Evolutionary conservation across 2,329 filamentous ascomycete species (phyloP).

Genomic region (Pseudogymnoascus sp.): DNA sequence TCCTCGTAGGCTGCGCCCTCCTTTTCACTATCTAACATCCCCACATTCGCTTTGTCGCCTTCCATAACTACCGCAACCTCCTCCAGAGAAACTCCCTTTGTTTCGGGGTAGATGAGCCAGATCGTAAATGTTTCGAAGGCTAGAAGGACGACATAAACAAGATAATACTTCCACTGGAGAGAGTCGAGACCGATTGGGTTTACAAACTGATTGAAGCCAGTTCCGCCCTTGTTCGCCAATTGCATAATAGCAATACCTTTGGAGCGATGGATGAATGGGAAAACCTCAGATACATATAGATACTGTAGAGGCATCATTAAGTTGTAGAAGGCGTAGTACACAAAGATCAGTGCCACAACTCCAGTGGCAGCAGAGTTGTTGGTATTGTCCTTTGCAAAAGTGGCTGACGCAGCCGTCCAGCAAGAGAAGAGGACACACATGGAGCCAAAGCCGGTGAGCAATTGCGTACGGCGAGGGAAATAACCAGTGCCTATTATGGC

Average conservation of each 20-base stretch:
- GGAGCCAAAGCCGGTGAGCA: neutral
- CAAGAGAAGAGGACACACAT: neutral
- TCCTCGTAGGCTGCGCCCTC: neutral
- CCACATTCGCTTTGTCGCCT: neutral
- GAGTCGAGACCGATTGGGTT: constrained; percentile 32
- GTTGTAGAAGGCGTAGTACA: constrained; percentile 9
- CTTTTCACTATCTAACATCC: neutral
- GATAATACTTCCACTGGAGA: constrained; percentile 33
- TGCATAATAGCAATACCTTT: constrained; percentile 18
- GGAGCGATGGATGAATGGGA: neutral
- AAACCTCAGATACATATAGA: neutral
- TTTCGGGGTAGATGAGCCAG: constrained; percentile 28
- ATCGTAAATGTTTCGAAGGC: constrained; percentile 25
- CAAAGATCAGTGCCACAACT: constrained; percentile 4
- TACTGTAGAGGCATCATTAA: constrained; percentile 2
- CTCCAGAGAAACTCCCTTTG: constrained; percentile 10
- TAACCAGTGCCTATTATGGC: neutral
- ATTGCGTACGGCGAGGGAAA: neutral
- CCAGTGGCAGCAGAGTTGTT: neutral
- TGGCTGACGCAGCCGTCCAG: neutral
- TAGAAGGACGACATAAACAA: constrained; percentile 29
- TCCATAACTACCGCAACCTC: constrained; percentile 9
- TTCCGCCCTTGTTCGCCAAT: constrained; percentile 10
- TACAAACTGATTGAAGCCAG: constrained; percentile 33
- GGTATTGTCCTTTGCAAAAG: neutral